Percentiles rank a stretch among this genome's conserved stretches.
phyloP scores from a whole-genome alignment of 2,329 filamentous ascomycete genomes.

The Epichloe aotearoae region DNA sequence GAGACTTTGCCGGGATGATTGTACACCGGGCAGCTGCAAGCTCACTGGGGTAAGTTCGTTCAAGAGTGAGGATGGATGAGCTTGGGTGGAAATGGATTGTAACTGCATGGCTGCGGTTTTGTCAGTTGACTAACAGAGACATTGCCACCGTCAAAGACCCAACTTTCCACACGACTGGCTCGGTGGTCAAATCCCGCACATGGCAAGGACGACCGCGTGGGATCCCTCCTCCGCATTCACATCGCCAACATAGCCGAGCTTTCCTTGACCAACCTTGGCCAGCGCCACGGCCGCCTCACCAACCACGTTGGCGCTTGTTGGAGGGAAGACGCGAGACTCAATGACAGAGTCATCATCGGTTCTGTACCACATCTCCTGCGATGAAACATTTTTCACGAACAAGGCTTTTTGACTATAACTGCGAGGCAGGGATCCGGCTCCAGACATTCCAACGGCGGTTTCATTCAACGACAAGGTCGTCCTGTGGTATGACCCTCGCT shows the following conservation, averaged over 20 bases:
- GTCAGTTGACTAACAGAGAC: too few species aligned
- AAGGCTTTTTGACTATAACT: constrained; percentile 16
- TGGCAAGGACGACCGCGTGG: constrained; percentile 14
- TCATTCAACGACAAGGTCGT: constrained; percentile 12
- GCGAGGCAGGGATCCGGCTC: constrained; percentile 7
- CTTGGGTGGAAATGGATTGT: too few species aligned
- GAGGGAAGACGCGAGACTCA: neutral
- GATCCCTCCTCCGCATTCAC: constrained; percentile 14
- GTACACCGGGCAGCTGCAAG: too few species aligned
- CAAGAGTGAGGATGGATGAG: too few species aligned
- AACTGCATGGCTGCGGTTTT: too few species aligned
- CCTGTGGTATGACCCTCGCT: constrained; percentile 9
- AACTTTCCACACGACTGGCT: too few species aligned
- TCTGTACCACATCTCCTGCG: constrained; percentile 13
- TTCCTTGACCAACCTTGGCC: constrained; percentile 15
- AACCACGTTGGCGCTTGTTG: neutral
- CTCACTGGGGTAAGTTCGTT: too few species aligned
- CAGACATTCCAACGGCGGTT: constrained; percentile 4
- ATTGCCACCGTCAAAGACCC: too few species aligned
- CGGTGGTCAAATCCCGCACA: constrained; percentile 7
- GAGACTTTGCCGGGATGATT: too few species aligned
- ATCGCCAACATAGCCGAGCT: constrained; percentile 18
- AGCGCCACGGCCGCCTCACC: constrained; percentile 13
- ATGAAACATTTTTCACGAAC: constrained; percentile 12
- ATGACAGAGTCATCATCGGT: constrained; percentile 3